Evolutionary conservation across 192 early-diverging fungal genomes (phyloP).

Genomic region (Backusella macrospora): DNA sequence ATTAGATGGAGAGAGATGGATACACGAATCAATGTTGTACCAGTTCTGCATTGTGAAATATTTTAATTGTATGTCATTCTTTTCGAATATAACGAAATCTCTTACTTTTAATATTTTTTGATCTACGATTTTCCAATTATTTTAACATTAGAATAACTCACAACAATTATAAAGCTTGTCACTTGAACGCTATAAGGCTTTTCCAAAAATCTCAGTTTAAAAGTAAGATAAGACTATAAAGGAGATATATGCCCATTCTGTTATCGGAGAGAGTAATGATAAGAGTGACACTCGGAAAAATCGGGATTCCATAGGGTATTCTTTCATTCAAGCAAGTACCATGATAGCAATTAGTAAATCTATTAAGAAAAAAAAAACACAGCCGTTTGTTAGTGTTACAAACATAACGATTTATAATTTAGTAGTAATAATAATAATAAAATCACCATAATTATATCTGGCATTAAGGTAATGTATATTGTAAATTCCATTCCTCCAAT

Average conservation of each 20-base stretch:
- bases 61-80: constrained; percentile 16
- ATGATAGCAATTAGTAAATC: not conserved
- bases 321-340: constrained; percentile 5
- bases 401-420: not conserved
- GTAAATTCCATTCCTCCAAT: not conserved
- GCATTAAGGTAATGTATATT: not conserved
- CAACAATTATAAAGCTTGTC: not conserved
- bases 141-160: not conserved
- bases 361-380: not conserved
- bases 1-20: constrained; percentile 12
- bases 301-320: not conserved
- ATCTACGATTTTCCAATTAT: not conserved
- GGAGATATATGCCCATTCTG: not conserved
- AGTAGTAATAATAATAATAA: not conserved
- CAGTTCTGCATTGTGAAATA: constrained; percentile 22
- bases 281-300: constrained; percentile 20
- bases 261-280: constrained; percentile 4
- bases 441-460: not conserved
- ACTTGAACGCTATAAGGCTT: not conserved
- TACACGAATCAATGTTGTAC: constrained; percentile 23
- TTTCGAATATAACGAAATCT: constrained; percentile 6
- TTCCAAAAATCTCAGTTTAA: not conserved
- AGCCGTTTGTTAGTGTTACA: not conserved
- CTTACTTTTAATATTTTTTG: not conserved
- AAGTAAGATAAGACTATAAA: constrained; percentile 6